A percentile compares a stretch with the other conserved stretches of the same genome.
These are phyloP conservation scores for Melampsora americana DNA, from an alignment of 1,284 basidiomycete species.

Conservation along the genomic window DNA sequence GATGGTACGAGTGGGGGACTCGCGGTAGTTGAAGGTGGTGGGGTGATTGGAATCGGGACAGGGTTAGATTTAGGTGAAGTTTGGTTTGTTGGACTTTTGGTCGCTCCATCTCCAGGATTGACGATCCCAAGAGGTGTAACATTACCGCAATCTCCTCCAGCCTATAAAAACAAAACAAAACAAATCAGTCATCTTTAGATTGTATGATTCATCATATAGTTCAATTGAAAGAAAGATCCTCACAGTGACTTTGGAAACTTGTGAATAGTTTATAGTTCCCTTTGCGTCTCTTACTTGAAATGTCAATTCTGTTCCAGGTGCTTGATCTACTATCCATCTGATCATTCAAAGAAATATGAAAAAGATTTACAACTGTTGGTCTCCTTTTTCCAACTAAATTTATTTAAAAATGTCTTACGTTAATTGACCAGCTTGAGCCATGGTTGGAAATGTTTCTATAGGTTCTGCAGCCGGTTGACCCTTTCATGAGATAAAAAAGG, in stretches of 20 bases:
- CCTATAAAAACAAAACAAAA: neutral
- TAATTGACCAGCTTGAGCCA: neutral
- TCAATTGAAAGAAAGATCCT: neutral
- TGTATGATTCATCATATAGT: neutral
- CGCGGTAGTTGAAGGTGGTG: neutral
- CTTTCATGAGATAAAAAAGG: neutral
- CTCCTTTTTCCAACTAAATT: neutral
- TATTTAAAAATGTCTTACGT: neutral
- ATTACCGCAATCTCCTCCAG: neutral
- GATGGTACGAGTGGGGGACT: neutral
- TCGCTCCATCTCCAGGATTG: neutral
- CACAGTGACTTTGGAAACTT: neutral
- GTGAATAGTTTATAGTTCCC: neutral
- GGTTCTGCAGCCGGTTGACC: neutral
- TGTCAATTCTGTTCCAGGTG: neutral
- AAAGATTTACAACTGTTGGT: neutral
- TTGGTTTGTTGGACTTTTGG: neutral
- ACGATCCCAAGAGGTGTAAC: conserved; percentile 1
- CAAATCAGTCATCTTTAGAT: neutral
- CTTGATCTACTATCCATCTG: neutral
- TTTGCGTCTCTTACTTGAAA: neutral
- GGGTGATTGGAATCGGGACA: neutral
- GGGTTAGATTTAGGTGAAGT: neutral
- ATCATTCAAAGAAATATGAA: neutral
- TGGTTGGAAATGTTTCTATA: conserved; percentile 1